Percentiles rank a stretch among this genome's conserved stretches.
phyloP scores from a whole-genome alignment of 306 rosid species.

The Coriaria nepalensis region DNA sequence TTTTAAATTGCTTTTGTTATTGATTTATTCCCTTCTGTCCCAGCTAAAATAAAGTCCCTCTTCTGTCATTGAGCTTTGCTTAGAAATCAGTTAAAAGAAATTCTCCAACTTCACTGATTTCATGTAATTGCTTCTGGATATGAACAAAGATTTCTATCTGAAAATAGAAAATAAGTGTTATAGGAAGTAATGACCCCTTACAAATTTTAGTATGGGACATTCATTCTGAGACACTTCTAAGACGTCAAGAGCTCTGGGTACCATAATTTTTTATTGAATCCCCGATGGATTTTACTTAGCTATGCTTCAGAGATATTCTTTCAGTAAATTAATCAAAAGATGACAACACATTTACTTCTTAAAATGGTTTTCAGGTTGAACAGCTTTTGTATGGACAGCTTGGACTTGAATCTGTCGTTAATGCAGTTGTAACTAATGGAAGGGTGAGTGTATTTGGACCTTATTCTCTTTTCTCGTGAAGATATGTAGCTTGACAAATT shows the following conservation, averaged over 20 bases:
- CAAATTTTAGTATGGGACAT: too few relatives aligned
- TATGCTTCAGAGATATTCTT: too few relatives aligned
- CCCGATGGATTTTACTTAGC: too few relatives aligned
- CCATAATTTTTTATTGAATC: too few relatives aligned
- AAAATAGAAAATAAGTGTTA: too few relatives aligned
- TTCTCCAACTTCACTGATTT: not conserved
- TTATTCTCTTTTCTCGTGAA: not conserved
- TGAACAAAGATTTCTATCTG: not conserved
- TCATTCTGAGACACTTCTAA: too few relatives aligned
- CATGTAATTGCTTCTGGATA: not conserved
- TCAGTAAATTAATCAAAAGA: not conserved
- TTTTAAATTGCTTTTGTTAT: not conserved
- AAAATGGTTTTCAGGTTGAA: constrained; percentile 38
- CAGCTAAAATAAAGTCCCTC: not conserved
- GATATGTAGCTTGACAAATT: constrained; percentile 5
- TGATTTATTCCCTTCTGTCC: constrained; percentile 6
- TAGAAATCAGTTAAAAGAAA: too few relatives aligned
- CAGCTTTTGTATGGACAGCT: constrained; percentile 35
- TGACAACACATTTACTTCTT: constrained; percentile 1
- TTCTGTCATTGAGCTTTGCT: not conserved
- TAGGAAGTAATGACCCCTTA: too few relatives aligned
- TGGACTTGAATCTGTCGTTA: constrained; percentile 54
- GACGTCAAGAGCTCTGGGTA: too few relatives aligned
- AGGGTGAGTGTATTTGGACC: constrained; percentile 47
- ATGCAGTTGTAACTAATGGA: constrained; percentile 91